These are phyloP conservation scores for Mortierella claussenii DNA, from an alignment of 192 early-diverging fungal species.

Conservation along the genomic window DNA sequence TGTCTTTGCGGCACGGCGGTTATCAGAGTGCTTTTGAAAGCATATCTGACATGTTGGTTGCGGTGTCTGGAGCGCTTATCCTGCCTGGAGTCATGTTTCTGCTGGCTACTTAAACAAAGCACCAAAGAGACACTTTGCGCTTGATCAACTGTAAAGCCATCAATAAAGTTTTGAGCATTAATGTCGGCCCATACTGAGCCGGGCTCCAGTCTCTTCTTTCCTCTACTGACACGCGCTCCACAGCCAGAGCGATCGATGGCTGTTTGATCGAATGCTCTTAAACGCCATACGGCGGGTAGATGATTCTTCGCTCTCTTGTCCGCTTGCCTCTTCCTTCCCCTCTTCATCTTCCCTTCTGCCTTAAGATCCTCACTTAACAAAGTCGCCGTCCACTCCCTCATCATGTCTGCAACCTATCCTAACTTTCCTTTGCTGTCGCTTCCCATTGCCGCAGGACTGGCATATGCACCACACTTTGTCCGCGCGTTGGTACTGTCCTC, in stretches of 20 bases:
- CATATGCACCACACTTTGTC: slow-evolving; percentile 51
- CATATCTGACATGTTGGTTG: slow-evolving; percentile 1
- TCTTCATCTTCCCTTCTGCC: neutral
- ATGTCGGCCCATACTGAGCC: too few relatives aligned
- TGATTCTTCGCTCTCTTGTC: neutral
- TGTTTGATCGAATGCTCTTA: neutral
- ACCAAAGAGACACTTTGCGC: too few relatives aligned
- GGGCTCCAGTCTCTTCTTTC: too few relatives aligned
- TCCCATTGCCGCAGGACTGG: slow-evolving; percentile 34
- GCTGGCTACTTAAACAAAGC: neutral
- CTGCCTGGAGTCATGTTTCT: slow-evolving; percentile 7
- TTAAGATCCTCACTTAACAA: neutral
- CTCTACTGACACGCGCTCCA: too few relatives aligned
- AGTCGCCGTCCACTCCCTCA: neutral
- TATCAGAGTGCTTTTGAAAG: neutral
- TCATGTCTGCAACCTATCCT: slow-evolving; percentile 22
- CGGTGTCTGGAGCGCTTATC: neutral
- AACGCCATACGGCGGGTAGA: neutral
- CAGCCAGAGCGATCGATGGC: too few relatives aligned
- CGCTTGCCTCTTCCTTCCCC: neutral
- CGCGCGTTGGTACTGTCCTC: slow-evolving; percentile 19
- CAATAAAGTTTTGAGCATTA: too few relatives aligned
- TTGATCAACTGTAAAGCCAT: too few relatives aligned
- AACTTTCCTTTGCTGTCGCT: slow-evolving; percentile 47
- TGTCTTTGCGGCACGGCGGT: neutral